Base-by-base conservation (phyloP, 257 asterid genomes). In the Ehretia macrophylla region DNA sequence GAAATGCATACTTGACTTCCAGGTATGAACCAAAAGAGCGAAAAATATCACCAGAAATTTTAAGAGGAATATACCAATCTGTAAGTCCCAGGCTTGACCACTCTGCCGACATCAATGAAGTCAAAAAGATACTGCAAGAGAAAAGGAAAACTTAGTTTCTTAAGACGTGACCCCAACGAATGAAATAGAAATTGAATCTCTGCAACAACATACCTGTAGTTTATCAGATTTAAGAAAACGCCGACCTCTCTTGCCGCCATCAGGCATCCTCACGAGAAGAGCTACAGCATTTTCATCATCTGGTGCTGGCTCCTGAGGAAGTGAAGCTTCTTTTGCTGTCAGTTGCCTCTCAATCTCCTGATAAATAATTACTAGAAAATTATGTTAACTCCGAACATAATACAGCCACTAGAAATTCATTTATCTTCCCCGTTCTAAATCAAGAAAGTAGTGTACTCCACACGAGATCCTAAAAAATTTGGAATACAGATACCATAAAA, bases 231-330 rank as follows among this genome's bases (percentile, higher is more conserved):
- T 93, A n/a, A 63, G 83, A 77, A 93, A 93, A 35, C 97, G 82
- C 12, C 99, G 86, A 32, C 99, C 97, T 73, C 94, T 79, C 68
- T 97, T 77, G 71, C 85, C 85, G 52, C 97, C 99, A 77, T 93
- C 96, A 56, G 97, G 95, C 96, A 93, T 81, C 54, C 97, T 84
- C 56, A 93, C 90, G 70, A 93, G 94, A 46, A 93, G 95, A 21
- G 88, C 89, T 59, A 93, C 85, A 22, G 95, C 90, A 73, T 77
- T 83, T 75, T 83, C 97, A 50, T 86, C 88, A 73, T 81, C 85
- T 16, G 81, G 32, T 13, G 85, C 50, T 74, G 99, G 99, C 74
- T 93, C 99, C 63, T 72, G 81, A 55, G 99, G 99, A 63, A 93
- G 93, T 56, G 95, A 83, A 56, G 95, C 91, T 70, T 83, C 99